phyloP scores from a whole-genome alignment of 2,329 filamentous ascomycete genomes.

The Trichophyton benhamiae region DNA sequence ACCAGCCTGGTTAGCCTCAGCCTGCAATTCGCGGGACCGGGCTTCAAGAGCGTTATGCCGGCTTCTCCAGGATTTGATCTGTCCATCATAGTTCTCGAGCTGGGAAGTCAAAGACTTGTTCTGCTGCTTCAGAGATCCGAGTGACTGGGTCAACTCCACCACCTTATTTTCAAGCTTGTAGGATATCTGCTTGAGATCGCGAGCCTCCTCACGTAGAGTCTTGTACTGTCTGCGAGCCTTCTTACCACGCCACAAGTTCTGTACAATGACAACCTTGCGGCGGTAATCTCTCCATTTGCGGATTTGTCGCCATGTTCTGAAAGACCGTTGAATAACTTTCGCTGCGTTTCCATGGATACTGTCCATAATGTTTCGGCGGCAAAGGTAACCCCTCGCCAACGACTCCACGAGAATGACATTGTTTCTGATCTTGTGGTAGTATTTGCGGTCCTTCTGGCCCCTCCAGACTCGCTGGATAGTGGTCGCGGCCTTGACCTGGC shows the following conservation, averaged over 20 bases:
- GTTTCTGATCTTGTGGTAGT: slow-evolving; percentile 63
- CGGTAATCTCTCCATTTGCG: slow-evolving; percentile 78
- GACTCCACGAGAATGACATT: slow-evolving; percentile 84
- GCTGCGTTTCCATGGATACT: slow-evolving; percentile 87
- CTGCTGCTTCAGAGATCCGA: slow-evolving; percentile 84
- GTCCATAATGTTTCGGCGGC: slow-evolving; percentile 84
- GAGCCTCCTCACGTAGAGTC: slow-evolving; percentile 80
- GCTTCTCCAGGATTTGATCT: slow-evolving; percentile 92
- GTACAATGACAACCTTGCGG: slow-evolving; percentile 75
- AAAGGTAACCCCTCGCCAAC: slow-evolving; percentile 79
- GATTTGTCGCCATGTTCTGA: slow-evolving; percentile 69
- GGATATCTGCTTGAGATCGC: slow-evolving; percentile 97
- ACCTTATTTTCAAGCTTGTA: slow-evolving; percentile 99
- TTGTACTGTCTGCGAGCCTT: slow-evolving; percentile 75
- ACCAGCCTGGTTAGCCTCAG: slow-evolving; percentile 93
- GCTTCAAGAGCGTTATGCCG: slow-evolving; percentile 82
- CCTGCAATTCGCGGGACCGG: slow-evolving; percentile 84
- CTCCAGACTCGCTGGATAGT: slow-evolving; percentile 94
- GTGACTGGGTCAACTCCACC: slow-evolving; percentile 85
- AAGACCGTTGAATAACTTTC: slow-evolving; percentile 76
- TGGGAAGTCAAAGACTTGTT: slow-evolving; percentile 83
- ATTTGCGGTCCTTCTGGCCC: slow-evolving; percentile 77
- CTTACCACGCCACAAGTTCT: slow-evolving; percentile 86
- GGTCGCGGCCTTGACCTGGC: slow-evolving; percentile 74
- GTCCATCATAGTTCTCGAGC: slow-evolving; percentile 88